Conservation (phyloP, 2,329 filamentous ascomycete genomes). For the Fusarium stilboides region DNA sequence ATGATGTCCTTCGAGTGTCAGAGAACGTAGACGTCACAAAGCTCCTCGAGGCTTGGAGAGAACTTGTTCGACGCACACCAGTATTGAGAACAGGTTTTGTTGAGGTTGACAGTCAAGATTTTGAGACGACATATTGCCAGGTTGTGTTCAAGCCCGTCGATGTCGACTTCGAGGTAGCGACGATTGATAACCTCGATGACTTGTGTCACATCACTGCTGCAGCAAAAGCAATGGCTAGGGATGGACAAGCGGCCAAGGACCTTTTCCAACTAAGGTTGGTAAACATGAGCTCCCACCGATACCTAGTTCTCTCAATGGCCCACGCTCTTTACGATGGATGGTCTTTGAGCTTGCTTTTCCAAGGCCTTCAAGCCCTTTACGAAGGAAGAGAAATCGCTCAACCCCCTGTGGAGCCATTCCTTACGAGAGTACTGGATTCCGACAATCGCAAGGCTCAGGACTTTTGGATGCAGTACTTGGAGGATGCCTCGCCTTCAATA, state of each 20-base stretch:
- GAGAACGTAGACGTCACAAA: conserved; percentile 67
- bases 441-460: conserved; percentile 46
- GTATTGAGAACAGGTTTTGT: conserved; percentile 84
- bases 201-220: conserved; percentile 56
- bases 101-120: conserved; percentile 72
- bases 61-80: conserved; percentile 72
- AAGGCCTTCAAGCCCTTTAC: conserved; percentile 79
- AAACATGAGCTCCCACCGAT: conserved; percentile 53
- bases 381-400: conserved; percentile 58
- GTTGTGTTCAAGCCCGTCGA: conserved; percentile 56
- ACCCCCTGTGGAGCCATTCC: conserved; percentile 65
- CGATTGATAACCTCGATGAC: conserved; percentile 52
- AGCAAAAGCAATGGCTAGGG: conserved; percentile 57
- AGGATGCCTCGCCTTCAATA: conserved; percentile 61
- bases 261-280: conserved; percentile 67
- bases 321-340: conserved; percentile 94
- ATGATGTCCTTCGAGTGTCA: conserved; percentile 79
- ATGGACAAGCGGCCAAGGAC: conserved; percentile 53
- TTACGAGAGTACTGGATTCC: conserved; percentile 55
- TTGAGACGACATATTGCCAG: conserved; percentile 68
- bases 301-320: conserved; percentile 78
- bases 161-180: conserved; percentile 40
- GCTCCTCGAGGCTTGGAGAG: conserved; percentile 74
- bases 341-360: conserved; percentile 82
- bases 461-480: conserved; percentile 83